A percentile compares a stretch with the other conserved stretches of the same genome.
phyloP scores from a whole-genome alignment of 352 stramenopile genomes.

The Phytophthora megakarya region DNA sequence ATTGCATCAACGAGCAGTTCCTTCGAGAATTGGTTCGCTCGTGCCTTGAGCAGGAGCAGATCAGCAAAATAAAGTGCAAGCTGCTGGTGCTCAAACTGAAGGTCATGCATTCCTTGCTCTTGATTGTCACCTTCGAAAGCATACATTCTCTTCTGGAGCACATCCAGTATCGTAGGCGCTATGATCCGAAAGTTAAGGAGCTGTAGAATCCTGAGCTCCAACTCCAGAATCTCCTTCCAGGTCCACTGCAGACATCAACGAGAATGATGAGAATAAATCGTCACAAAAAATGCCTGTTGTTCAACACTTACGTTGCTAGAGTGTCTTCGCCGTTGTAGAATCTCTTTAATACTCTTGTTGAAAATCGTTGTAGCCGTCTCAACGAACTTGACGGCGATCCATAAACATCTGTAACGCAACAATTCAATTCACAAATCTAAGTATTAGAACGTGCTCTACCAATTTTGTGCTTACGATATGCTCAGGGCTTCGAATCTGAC shows the following conservation, averaged over 20 bases:
- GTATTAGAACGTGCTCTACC: not conserved
- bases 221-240: constrained; percentile 60
- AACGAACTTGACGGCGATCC: constrained; percentile 77
- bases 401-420: constrained; percentile 49
- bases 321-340: constrained; percentile 57
- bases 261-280: constrained; percentile 3
- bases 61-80: constrained; percentile 67
- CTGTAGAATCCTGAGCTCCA: constrained; percentile 52
- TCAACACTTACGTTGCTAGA: constrained; percentile 59
- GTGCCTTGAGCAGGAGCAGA: constrained; percentile 53
- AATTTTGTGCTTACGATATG: constrained; percentile 48
- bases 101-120: not conserved
- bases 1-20: constrained; percentile 61
- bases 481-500: constrained; percentile 56
- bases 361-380: constrained; percentile 64
- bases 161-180: constrained; percentile 45
- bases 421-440: no score
- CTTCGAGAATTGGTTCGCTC: constrained; percentile 46
- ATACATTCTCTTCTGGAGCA: constrained; percentile 54
- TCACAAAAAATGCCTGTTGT: not conserved
- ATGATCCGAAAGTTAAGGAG: constrained; percentile 65
- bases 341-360: constrained; percentile 63
- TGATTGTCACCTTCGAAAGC: constrained; percentile 12
- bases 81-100: constrained; percentile 43
- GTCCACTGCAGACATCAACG: constrained; percentile 49